phyloP scores from a whole-genome alignment of 768 basidiomycete species.

The Rhizopogon vinicolor region DNA sequence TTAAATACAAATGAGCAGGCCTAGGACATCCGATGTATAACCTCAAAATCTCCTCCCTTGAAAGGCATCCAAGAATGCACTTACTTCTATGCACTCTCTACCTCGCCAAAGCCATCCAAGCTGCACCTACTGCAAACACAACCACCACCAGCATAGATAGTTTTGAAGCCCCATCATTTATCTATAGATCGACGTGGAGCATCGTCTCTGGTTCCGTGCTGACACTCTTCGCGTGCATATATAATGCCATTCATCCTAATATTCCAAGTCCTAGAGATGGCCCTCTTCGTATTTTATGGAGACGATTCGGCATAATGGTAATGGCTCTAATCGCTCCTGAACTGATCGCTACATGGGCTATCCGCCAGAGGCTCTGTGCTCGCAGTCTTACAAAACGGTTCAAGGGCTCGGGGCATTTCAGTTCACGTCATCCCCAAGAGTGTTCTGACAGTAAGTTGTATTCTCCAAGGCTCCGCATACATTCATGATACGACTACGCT shows the following conservation, averaged over 20 bases:
- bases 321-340: constrained; percentile 20
- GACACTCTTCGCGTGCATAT: constrained; percentile 21
- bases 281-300: neutral
- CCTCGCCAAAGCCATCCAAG: neutral
- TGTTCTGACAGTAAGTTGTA: neutral
- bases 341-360: constrained; percentile 15
- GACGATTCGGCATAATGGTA: constrained; percentile 8
- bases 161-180: neutral
- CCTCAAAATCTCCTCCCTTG: no score
- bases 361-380: constrained; percentile 14
- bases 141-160: neutral
- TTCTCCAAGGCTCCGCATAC: neutral
- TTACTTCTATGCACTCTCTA: constrained; percentile 9
- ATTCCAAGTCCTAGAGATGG: constrained; percentile 7
- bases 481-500: neutral
- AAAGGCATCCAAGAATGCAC: neutral
- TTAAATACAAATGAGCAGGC: neutral
- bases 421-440: neutral
- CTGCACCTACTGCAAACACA: neutral
- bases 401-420: neutral
- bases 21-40: no score
- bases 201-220: constrained; percentile 21
- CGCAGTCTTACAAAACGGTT: neutral
- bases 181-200: constrained; percentile 14
- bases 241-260: constrained; percentile 23